phyloP scores from a whole-genome alignment of 1,284 basidiomycete genomes.

The Polyporus tsugae region DNA sequence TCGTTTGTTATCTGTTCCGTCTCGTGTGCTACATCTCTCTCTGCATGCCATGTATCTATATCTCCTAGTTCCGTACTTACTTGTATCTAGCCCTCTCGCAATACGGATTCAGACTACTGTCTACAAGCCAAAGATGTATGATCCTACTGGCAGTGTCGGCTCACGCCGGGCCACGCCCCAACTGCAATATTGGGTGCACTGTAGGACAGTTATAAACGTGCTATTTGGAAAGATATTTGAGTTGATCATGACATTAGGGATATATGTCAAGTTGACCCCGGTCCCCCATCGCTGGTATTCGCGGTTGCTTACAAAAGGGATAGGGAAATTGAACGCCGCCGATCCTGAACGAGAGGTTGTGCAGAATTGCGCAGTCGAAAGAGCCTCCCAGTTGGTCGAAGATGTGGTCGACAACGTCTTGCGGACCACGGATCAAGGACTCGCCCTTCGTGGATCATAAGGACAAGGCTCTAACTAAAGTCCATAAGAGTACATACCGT shows the following conservation, averaged over 20 bases:
- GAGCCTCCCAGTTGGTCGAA: too few relatives aligned
- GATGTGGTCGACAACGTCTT: constrained; percentile 49
- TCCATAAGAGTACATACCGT: constrained; percentile 46
- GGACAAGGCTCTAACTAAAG: constrained; percentile 7
- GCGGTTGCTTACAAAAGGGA: too few relatives aligned
- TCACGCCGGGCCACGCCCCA: too few relatives aligned
- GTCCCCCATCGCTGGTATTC: too few relatives aligned
- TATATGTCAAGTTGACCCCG: too few relatives aligned
- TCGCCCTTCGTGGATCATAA: constrained; percentile 43
- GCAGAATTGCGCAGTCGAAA: constrained; percentile 56
- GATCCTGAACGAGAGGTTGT: constrained; percentile 66
- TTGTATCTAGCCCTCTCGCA: constrained; percentile 1
- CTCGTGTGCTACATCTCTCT: not conserved
- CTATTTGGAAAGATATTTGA: too few relatives aligned
- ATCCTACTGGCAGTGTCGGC: too few relatives aligned
- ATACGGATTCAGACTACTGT: not conserved
- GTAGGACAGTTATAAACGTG: too few relatives aligned
- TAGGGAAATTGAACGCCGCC: constrained; percentile 67
- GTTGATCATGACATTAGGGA: too few relatives aligned
- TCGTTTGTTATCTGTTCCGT: not conserved
- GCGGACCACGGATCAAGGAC: constrained; percentile 48
- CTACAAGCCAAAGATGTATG: not conserved
- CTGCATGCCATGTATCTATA: constrained; percentile 16
- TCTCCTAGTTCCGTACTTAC: constrained; percentile 10
- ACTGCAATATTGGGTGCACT: too few relatives aligned